Percentiles rank a stretch among this genome's conserved stretches.
Conservation (phyloP, 1,139 yeast genomes). For the Taphrina populina region DNA sequence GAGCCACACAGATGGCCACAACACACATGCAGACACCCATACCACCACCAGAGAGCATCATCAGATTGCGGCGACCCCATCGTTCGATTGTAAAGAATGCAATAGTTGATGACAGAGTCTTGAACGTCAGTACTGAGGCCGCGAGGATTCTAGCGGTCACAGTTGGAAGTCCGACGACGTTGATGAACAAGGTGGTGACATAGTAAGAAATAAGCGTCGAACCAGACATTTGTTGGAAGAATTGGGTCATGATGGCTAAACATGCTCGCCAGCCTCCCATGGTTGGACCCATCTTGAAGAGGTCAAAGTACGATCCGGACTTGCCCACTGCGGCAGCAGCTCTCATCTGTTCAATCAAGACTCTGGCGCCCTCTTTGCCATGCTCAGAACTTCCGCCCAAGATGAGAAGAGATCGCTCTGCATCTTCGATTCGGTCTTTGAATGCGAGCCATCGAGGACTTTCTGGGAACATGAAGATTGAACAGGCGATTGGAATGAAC, state of each 20-base stretch:
- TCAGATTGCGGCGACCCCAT: conserved; percentile 86
- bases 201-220: conserved; percentile 60
- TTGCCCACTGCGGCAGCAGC: conserved; percentile 72
- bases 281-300: conserved; percentile 54
- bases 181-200: conserved; percentile 42
- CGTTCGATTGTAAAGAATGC: conserved; percentile 88
- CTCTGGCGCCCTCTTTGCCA: conserved; percentile 56
- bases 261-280: conserved; percentile 73
- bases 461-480: conserved; percentile 48
- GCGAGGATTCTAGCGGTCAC: conserved; percentile 86
- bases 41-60: conserved; percentile 70
- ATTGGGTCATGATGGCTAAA: conserved; percentile 85
- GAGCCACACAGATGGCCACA: conserved; percentile 24
- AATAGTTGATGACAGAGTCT: conserved; percentile 72
- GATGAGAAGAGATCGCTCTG: conserved; percentile 52
- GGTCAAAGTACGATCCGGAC: conserved; percentile 58
- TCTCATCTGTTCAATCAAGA: conserved; percentile 76
- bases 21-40: conserved; percentile 58
- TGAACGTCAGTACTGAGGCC: conserved; percentile 78
- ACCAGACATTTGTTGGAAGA: conserved; percentile 91
- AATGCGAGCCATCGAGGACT: conserved; percentile 55
- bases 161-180: conserved; percentile 85
- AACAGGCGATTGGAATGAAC: conserved; percentile 17
- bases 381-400: conserved; percentile 44
- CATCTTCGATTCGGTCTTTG: conserved; percentile 51